Base-by-base conservation (phyloP, 2,329 filamentous ascomycete genomes). In the Neurospora sp. region DNA sequence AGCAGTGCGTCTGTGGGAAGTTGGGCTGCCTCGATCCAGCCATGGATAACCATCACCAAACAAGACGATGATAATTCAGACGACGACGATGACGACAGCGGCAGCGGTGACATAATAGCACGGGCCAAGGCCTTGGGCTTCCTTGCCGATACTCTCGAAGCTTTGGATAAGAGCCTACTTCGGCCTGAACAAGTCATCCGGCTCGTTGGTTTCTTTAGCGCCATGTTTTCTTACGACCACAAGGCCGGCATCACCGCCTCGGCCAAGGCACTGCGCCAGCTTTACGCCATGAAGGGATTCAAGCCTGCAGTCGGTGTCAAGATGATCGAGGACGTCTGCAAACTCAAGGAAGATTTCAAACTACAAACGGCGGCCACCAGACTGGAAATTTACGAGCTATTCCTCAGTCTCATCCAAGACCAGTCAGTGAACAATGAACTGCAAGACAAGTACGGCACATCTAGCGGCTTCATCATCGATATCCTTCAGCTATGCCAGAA, bases 171-270 rank as follows among this genome's bases (percentile, higher is more conserved):
- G 11, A 81, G 82, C 66, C 76, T 81, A 15, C 76, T 88, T 39
- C 85, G 83, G 68, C 75, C 80, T 4, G 84, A 85, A 67, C 12
- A 68, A 76, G 77, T 78, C 39, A 73, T 76, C 17, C 75, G 74
- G 2, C 75, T 79, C 8, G 72, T 87, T 36, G 79, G 80, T 41
- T 88, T 88, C 78, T 88, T 88, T 70, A 83, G 84, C 15, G 83
- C 84, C 70, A 86, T 88, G 81, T 88, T 88, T 72, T 84, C 84
- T 2, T 83, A 85, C 68, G 86, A 88, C 72, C 85, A 87, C 77
- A 86, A 86, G 74, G 86, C 85, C n/a, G 86, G 86, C 52, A 83
- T 88, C 69, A 78, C 85, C 62, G 82, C 86, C 0, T 85, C 86
- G 2, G 80, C 85, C 3, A 84, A 82, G 65, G 86, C 86, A 1